Conservation (phyloP, 2,329 filamentous ascomycete genomes). For the Penicillium capsulatum region DNA sequence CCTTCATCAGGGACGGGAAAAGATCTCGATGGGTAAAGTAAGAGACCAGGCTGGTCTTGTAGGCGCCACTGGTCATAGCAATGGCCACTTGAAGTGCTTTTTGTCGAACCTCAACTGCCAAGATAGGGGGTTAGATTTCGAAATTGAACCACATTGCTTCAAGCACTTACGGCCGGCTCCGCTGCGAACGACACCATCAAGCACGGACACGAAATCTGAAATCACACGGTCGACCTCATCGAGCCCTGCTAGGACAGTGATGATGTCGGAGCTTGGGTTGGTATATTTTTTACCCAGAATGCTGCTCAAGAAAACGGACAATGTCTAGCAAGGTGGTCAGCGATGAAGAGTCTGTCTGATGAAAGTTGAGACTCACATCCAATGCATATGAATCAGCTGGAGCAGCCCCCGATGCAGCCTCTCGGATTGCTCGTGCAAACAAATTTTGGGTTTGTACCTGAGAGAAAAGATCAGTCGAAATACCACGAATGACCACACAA, state of each 20-base stretch:
- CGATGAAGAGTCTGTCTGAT: constrained; percentile 18
- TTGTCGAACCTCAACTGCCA: constrained; percentile 66
- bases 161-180: constrained; percentile 61
- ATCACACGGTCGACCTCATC: constrained; percentile 84
- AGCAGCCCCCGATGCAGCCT: constrained; percentile 58
- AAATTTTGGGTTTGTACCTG: constrained; percentile 69
- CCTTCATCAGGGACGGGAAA: constrained; percentile 93
- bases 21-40: constrained; percentile 94
- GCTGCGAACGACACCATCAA: constrained; percentile 79
- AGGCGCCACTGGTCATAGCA: constrained; percentile 85
- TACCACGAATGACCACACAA: neutral
- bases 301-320: constrained; percentile 79
- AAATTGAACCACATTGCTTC: too few species aligned
- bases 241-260: constrained; percentile 81
- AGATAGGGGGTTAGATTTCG: constrained; percentile 1
- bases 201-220: constrained; percentile 75
- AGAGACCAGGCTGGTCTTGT: constrained; percentile 87
- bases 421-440: constrained; percentile 67
- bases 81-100: constrained; percentile 79
- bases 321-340: constrained; percentile 61
- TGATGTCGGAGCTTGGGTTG: constrained; percentile 92
- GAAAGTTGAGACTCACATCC: constrained; percentile 61
- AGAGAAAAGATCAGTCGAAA: constrained; percentile 14
- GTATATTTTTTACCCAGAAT: constrained; percentile 86
- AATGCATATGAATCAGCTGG: constrained; percentile 73